Conservation (phyloP, 2,329 filamentous ascomycete species). For the Ramularia collo-cygni region DNA sequence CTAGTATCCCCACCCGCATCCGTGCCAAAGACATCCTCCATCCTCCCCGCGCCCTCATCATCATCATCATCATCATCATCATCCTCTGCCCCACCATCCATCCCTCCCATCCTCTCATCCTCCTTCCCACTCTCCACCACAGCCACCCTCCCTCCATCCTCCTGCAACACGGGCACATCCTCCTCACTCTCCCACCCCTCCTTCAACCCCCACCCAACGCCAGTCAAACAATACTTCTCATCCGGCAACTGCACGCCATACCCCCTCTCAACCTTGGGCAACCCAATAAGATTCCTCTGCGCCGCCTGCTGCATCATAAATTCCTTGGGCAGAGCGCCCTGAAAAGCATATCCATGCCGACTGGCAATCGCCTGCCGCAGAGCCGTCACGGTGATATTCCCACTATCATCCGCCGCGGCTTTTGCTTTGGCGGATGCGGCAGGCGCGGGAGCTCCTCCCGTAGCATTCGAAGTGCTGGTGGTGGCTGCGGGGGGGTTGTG, state of each 20-base stretch:
- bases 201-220: conserved; percentile 49
- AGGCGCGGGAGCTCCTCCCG: too few species aligned
- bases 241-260: conserved; percentile 55
- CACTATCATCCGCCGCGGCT: conserved; percentile 38
- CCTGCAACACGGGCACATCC: conserved; percentile 31
- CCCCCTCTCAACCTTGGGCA: conserved; percentile 52
- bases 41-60: conserved; percentile 31
- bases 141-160: conserved; percentile 48
- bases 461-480: conserved; percentile 35
- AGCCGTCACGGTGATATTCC: conserved; percentile 56
- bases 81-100: conserved; percentile 31
- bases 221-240: conserved; percentile 56
- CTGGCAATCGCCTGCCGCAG: conserved; percentile 66
- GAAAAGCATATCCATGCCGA: conserved; percentile 63
- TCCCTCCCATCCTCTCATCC: conserved; percentile 36
- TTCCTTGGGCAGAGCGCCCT: conserved; percentile 60
- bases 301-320: conserved; percentile 69
- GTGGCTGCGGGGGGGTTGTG: too few species aligned
- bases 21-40: conserved; percentile 40
- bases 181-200: conserved; percentile 54
- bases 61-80: conserved; percentile 29
- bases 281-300: conserved; percentile 59
- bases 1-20: conserved; percentile 25
- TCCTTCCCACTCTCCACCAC: conserved; percentile 38
- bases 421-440: conserved; percentile 12